Conservation (phyloP, 2,329 filamentous ascomycete species). For the Exserohilum rostratum region DNA sequence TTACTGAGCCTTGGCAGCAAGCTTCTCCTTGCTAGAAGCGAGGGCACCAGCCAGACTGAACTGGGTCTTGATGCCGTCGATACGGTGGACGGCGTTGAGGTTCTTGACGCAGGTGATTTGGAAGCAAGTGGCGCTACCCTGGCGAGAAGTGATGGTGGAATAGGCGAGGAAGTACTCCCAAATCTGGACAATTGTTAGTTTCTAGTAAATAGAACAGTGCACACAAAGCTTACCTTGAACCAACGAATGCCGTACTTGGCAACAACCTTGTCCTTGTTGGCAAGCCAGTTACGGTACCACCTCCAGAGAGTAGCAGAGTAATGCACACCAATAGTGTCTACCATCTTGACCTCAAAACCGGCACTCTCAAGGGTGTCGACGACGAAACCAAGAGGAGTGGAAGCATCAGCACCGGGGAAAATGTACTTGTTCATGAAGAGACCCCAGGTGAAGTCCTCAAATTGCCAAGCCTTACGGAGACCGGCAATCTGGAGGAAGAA, state of each 20-base stretch:
- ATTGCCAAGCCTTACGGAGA: slow-evolving; percentile 94
- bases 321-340: slow-evolving; percentile 95
- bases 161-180: slow-evolving; percentile 92
- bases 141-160: slow-evolving; percentile 81
- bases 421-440: slow-evolving; percentile 99
- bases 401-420: slow-evolving; percentile 96
- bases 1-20: slow-evolving; percentile 16
- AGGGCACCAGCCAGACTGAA: slow-evolving; percentile 72
- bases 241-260: slow-evolving; percentile 95
- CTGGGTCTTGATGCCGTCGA: slow-evolving; percentile 74
- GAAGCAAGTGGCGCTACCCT: slow-evolving; percentile 84
- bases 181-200: slow-evolving; percentile 61
- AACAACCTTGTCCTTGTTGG: slow-evolving; percentile 87
- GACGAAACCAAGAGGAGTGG: slow-evolving; percentile 87
- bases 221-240: slow-evolving; percentile 77
- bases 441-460: slow-evolving; percentile 97
- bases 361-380: slow-evolving; percentile 83
- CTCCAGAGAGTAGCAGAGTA: slow-evolving; percentile 96
- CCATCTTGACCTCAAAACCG: slow-evolving; percentile 86
- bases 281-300: slow-evolving; percentile 99
- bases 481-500: slow-evolving; percentile 97
- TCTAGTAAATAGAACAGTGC: not conserved
- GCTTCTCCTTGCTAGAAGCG: slow-evolving; percentile 53
- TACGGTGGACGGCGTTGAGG: slow-evolving; percentile 82
- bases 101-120: slow-evolving; percentile 90